A percentile compares a stretch with the other conserved stretches of the same genome.
phyloP scores from a whole-genome alignment of 768 basidiomycete species.

The Royoungia palumana region DNA sequence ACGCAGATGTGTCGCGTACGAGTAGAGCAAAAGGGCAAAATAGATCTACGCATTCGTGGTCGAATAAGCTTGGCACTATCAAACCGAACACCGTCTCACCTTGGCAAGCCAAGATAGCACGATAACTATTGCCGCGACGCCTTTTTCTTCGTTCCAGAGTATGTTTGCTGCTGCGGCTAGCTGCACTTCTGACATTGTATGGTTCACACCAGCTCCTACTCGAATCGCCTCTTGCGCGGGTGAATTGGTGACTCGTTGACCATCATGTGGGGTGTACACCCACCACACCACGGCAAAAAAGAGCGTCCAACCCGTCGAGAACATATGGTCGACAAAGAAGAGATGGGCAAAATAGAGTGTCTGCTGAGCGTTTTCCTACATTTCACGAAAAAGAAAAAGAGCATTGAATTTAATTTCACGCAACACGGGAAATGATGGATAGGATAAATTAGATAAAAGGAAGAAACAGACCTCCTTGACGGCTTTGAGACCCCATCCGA shows the following conservation, averaged over 20 bases:
- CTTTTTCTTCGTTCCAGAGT: constrained; percentile 91
- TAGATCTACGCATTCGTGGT: constrained; percentile 61
- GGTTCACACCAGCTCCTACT: constrained; percentile 48
- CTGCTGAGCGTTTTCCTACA: constrained; percentile 83
- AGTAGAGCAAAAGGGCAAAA: constrained; percentile 87
- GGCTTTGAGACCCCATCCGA: constrained; percentile 86
- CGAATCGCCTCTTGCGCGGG: constrained; percentile 86
- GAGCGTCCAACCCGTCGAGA: constrained; percentile 88
- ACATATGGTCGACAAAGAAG: constrained; percentile 87
- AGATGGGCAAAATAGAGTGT: constrained; percentile 88
- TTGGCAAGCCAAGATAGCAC: constrained; percentile 84
- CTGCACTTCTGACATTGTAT: constrained; percentile 60
- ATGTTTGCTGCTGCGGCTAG: constrained; percentile 68
- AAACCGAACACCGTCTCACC: constrained; percentile 42
- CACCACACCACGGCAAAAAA: constrained; percentile 92
- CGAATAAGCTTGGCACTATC: constrained; percentile 2
- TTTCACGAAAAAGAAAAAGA: not conserved
- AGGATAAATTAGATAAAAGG: not conserved
- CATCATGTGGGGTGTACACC: constrained; percentile 89
- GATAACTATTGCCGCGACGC: constrained; percentile 72
- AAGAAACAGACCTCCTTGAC: constrained; percentile 68
- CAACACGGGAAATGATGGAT: not conserved
- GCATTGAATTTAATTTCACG: not conserved
- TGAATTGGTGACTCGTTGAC: constrained; percentile 74
- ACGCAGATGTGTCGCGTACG: constrained; percentile 89